Percentiles rank a stretch among this genome's conserved stretches.
Conservation (phyloP, 1,284 basidiomycete species). For the Spongispora temasekensis region DNA sequence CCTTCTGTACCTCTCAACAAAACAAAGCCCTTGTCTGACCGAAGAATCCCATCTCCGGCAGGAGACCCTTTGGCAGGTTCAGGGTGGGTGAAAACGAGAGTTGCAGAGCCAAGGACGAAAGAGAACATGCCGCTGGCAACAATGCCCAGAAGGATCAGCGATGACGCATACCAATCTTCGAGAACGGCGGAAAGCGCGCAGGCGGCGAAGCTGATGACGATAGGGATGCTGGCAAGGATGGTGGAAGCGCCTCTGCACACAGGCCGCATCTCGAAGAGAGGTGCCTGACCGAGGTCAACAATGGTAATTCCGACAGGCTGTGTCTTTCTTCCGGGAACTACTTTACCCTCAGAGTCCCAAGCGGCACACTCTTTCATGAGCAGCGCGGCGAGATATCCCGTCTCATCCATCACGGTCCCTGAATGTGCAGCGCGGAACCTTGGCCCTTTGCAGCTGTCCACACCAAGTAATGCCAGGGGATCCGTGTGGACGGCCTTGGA, state of each 20-base stretch:
- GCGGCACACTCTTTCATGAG: not conserved
- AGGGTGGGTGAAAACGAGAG: not conserved
- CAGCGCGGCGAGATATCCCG: not conserved
- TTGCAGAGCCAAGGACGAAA: not conserved
- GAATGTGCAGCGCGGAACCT: not conserved
- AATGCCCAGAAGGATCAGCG: not conserved
- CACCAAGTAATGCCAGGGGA: slow-evolving; percentile 13
- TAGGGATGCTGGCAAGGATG: not conserved
- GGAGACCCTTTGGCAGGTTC: not conserved
- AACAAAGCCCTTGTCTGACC: not conserved
- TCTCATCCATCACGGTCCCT: not conserved
- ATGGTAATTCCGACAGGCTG: too few relatives aligned
- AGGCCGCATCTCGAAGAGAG: not conserved
- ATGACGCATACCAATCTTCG: not conserved
- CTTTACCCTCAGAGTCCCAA: too few relatives aligned
- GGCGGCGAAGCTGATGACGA: not conserved
- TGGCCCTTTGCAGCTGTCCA: slow-evolving; percentile 7
- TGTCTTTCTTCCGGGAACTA: too few relatives aligned
- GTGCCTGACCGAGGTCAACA: not conserved
- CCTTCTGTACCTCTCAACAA: not conserved
- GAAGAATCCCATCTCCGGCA: not conserved
- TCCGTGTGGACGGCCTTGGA: slow-evolving; percentile 16
- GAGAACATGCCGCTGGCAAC: not conserved
- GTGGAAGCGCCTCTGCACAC: not conserved
- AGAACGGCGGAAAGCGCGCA: not conserved